Percentiles rank a stretch among this genome's conserved stretches.
Evolutionary conservation across 2,329 filamentous ascomycete genomes (phyloP).

Genomic region (Neopestalotiopsis rosae): DNA sequence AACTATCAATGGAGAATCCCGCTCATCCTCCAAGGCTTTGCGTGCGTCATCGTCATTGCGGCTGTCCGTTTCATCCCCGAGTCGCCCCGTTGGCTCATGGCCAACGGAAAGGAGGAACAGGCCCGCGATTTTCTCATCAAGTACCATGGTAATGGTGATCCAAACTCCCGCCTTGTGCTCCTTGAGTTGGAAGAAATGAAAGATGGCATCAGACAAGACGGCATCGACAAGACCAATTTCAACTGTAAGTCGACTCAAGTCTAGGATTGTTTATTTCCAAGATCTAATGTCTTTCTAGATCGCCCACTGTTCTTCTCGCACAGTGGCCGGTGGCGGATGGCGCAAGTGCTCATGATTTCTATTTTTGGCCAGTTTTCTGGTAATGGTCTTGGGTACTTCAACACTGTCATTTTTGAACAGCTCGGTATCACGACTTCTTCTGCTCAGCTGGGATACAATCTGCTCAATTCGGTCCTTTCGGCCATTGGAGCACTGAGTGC

Average conservation of each 20-base stretch:
- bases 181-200: conserved; percentile 49
- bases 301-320: conserved; percentile 49
- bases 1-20: conserved; percentile 56
- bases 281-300: conserved; percentile 33
- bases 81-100: conserved; percentile 47
- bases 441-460: conserved; percentile 50
- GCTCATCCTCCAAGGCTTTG: conserved; percentile 51
- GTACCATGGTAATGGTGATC: conserved; percentile 49
- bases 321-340: conserved; percentile 52
- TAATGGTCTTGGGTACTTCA: conserved; percentile 57
- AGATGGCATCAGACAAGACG: conserved; percentile 48
- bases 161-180: conserved; percentile 42
- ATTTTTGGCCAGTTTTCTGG: conserved; percentile 57
- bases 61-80: conserved; percentile 46
- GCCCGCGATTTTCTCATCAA: conserved; percentile 46
- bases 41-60: conserved; percentile 44
- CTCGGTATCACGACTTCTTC: conserved; percentile 42
- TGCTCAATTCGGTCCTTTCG: conserved; percentile 52
- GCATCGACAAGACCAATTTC: conserved; percentile 53
- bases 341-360: conserved; percentile 55
- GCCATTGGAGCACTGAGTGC: conserved; percentile 50
- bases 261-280: no score
- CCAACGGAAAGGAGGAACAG: conserved; percentile 44
- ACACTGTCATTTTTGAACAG: conserved; percentile 50
- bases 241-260: conserved; percentile 42